phyloP scores from a whole-genome alignment of 371 early-diverging fungal species.

The Syncephalastrum racemosum region DNA sequence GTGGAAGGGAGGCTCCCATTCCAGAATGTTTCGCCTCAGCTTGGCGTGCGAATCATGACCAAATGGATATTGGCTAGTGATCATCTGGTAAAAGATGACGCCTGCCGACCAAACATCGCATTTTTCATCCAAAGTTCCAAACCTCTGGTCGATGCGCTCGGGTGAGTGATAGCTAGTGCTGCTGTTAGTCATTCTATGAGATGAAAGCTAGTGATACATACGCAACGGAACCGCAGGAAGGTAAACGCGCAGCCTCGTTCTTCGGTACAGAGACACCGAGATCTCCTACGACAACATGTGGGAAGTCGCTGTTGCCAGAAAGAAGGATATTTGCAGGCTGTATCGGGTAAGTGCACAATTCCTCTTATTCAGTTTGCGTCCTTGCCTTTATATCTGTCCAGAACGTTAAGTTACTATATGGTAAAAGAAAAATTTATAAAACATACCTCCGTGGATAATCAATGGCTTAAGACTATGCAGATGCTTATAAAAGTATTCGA shows the following conservation, averaged over 20 bases:
- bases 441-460: constrained; percentile 7
- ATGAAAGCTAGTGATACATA: not conserved
- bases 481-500: not conserved
- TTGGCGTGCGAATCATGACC: not conserved
- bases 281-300: constrained; percentile 7
- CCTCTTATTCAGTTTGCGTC: not conserved
- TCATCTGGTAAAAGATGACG: constrained; percentile 8
- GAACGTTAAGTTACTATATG: not conserved
- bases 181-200: not conserved
- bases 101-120: constrained; percentile 11
- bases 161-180: not conserved
- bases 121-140: too few relatives aligned
- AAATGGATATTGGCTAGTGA: not conserved
- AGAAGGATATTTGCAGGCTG: constrained; percentile 13
- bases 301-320: not conserved
- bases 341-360: not conserved
- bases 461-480: not conserved
- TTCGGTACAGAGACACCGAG: constrained; percentile 1
- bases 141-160: too few relatives aligned
- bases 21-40: not conserved
- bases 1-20: not conserved
- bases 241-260: not conserved
- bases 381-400: constrained; percentile 12
- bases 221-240: not conserved
- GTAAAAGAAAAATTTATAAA: not conserved